A percentile compares a stretch with the other conserved stretches of the same genome.
Evolutionary conservation across 2,329 filamentous ascomycete species (phyloP).

Genomic region (Aspergillus viridinutans): DNA sequence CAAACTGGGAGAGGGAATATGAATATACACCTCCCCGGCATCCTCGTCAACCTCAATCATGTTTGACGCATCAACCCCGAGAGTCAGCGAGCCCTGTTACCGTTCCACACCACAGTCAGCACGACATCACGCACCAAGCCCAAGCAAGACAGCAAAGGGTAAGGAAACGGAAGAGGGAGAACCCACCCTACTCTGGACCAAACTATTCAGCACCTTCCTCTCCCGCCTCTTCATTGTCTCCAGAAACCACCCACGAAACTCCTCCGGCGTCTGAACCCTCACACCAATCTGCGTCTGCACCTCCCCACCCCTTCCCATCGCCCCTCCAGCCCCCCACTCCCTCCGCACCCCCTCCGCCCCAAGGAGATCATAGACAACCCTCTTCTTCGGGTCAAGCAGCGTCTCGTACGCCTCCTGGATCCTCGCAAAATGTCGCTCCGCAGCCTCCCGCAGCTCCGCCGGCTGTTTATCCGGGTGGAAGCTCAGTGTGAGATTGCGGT

Average conservation of each 20-base stretch:
- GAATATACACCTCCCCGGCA: conserved; percentile 25
- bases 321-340: conserved; percentile 34
- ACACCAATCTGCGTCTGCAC: conserved; percentile 32
- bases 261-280: conserved; percentile 32
- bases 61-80: conserved; percentile 34
- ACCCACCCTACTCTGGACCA: conserved; percentile 38
- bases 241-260: conserved; percentile 41
- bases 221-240: conserved; percentile 39
- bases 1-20: conserved; percentile 23
- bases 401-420: conserved; percentile 42
- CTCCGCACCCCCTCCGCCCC: conserved; percentile 38
- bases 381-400: conserved; percentile 39
- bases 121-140: neutral
- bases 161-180: neutral
- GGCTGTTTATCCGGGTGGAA: conserved; percentile 47
- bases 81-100: conserved; percentile 26
- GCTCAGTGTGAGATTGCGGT: conserved; percentile 39
- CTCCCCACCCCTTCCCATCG: conserved; percentile 29
- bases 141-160: neutral
- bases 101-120: conserved; percentile 4
- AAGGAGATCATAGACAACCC: conserved; percentile 41
- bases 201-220: conserved; percentile 29
- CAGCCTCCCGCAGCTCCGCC: conserved; percentile 32
- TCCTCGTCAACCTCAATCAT: conserved; percentile 28
- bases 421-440: conserved; percentile 34